These are phyloP conservation scores for Metarhizium humberi DNA, from an alignment of 2,329 filamentous ascomycete species.

Conservation along the genomic window DNA sequence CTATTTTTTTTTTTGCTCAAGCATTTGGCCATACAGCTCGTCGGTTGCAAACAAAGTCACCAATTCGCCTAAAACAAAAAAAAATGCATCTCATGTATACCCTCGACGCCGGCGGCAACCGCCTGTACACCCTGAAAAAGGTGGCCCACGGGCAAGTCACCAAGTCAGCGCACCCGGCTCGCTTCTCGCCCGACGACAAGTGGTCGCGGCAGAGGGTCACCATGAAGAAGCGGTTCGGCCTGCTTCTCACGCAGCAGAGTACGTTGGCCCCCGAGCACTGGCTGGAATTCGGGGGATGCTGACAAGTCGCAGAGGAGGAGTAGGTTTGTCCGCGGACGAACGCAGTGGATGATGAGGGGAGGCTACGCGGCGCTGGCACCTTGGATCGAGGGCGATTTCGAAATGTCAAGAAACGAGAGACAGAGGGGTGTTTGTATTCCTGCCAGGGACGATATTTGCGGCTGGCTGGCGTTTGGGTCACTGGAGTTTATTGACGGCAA, in stretches of 20 bases:
- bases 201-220: conserved; percentile 95
- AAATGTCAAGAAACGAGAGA: too few species aligned
- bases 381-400: too few species aligned
- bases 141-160: conserved; percentile 74
- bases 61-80: not conserved
- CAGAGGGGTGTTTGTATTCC: too few species aligned
- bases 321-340: not conserved
- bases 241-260: conserved; percentile 75
- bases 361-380: too few species aligned
- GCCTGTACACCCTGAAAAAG: conserved; percentile 93
- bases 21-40: too few species aligned
- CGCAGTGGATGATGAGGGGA: not conserved
- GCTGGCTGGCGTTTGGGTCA: not conserved
- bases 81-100: conserved; percentile 70
- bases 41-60: too few species aligned
- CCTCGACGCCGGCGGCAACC: conserved; percentile 71
- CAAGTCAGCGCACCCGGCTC: conserved; percentile 90
- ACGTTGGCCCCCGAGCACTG: conserved; percentile 16
- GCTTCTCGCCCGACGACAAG: conserved; percentile 98
- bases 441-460: not conserved
- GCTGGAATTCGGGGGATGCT: not conserved
- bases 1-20: too few species aligned
- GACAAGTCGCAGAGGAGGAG: conserved; percentile 1
- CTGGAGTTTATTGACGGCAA: too few species aligned
- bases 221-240: conserved; percentile 84